Conservation (phyloP, 2,329 filamentous ascomycete species). For the Nannizziopsis arthrosporioides region DNA sequence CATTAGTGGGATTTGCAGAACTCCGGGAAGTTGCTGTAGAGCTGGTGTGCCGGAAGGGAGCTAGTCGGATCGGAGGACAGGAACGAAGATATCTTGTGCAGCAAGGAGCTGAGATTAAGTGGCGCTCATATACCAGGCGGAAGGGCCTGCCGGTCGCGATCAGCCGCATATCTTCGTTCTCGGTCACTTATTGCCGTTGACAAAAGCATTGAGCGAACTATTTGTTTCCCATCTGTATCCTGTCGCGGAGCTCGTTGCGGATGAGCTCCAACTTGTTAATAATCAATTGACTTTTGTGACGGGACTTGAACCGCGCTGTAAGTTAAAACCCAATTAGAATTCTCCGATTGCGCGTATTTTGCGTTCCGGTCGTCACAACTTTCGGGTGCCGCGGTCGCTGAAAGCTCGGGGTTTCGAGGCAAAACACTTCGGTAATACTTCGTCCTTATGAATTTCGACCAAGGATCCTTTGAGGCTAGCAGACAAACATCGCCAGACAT, state of each 20-base stretch:
- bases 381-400: too few species aligned
- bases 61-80: not conserved
- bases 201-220: not conserved
- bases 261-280: slow-evolving; percentile 1
- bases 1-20: slow-evolving; percentile 3
- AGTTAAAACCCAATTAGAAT: not conserved
- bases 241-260: not conserved
- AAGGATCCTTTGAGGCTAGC: not conserved
- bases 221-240: not conserved
- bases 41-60: slow-evolving; percentile 18
- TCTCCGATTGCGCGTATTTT: not conserved
- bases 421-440: not conserved
- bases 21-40: slow-evolving; percentile 21
- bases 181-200: not conserved
- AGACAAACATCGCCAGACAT: not conserved
- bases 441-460: not conserved
- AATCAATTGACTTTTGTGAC: not conserved
- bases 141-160: slow-evolving; percentile 31
- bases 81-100: not conserved
- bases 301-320: not conserved
- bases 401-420: not conserved
- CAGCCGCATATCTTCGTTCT: slow-evolving; percentile 25
- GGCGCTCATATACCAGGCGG: slow-evolving; percentile 26
- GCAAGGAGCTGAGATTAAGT: slow-evolving; percentile 20
- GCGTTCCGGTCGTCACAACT: not conserved